Evolutionary conservation across 768 basidiomycete species (phyloP).

Genomic region (Naganishia antarctica): DNA sequence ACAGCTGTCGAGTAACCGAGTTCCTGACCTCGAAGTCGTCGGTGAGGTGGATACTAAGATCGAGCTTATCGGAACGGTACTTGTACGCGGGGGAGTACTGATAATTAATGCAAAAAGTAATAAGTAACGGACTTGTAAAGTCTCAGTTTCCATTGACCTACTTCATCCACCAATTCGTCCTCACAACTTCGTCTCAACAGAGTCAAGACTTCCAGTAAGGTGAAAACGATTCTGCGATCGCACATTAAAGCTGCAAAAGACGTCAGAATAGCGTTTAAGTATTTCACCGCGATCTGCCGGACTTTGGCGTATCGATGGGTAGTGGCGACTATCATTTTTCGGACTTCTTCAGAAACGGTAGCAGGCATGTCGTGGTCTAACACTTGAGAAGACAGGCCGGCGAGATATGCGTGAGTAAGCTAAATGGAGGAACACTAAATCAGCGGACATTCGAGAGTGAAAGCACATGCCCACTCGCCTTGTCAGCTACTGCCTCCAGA

Average conservation of each 20-base stretch:
- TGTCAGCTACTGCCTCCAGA: constrained; percentile 82
- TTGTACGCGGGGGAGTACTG: constrained; percentile 85
- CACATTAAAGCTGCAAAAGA: constrained; percentile 95
- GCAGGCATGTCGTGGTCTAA: constrained; percentile 71
- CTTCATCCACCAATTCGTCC: constrained; percentile 87
- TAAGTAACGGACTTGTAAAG: background rate
- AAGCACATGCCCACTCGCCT: constrained; percentile 53
- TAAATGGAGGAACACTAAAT: constrained; percentile 42
- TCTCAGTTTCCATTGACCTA: constrained; percentile 43
- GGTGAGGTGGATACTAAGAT: constrained; percentile 70
- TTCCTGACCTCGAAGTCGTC: constrained; percentile 82
- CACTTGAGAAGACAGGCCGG: constrained; percentile 67
- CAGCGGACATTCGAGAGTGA: background rate
- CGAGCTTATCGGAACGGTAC: constrained; percentile 71
- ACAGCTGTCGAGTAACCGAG: constrained; percentile 71
- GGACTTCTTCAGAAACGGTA: constrained; percentile 66
- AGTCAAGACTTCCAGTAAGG: constrained; percentile 85
- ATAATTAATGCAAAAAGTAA: background rate
- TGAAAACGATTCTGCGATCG: constrained; percentile 75
- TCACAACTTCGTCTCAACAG: constrained; percentile 80
- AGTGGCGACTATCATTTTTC: constrained; percentile 66
- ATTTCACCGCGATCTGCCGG: constrained; percentile 74
- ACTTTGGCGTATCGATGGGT: constrained; percentile 78
- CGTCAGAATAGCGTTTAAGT: constrained; percentile 75
- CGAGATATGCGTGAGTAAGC: constrained; percentile 73